A percentile compares a stretch with the other conserved stretches of the same genome.
These are phyloP conservation scores for Drechslerella dactyloides DNA, from an alignment of 2,329 filamentous ascomycete species.

Conservation along the genomic window DNA sequence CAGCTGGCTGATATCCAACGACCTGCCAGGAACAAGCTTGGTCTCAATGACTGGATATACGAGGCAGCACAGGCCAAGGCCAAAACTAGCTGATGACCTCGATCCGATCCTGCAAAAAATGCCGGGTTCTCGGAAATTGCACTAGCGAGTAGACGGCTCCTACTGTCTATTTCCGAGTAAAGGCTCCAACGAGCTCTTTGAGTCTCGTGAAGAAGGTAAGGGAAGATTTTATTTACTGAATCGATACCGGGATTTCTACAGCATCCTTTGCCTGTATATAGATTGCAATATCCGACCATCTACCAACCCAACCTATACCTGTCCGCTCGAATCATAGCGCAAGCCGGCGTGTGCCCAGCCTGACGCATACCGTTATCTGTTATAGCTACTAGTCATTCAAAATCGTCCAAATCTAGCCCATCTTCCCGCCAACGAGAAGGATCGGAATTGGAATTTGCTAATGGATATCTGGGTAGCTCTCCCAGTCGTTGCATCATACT, in stretches of 20 bases:
- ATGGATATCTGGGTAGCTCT: neutral
- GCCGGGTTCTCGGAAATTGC: neutral
- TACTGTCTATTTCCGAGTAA: neutral
- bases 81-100: conserved; percentile 57
- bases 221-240: neutral
- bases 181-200: neutral
- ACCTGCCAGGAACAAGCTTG: conserved; percentile 73
- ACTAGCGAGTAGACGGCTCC: neutral
- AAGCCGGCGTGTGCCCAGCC: too few species aligned
- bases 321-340: too few species aligned
- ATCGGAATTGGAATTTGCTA: neutral
- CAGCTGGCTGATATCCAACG: conserved; percentile 27
- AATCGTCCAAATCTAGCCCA: conserved; percentile 34
- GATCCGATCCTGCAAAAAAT: conserved; percentile 52
- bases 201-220: neutral
- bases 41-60: conserved; percentile 96
- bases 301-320: too few species aligned
- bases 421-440: conserved; percentile 13
- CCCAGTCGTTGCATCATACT: too few species aligned
- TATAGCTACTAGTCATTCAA: too few species aligned
- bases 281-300: neutral
- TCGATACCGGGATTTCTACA: neutral
- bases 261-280: conserved; percentile 2
- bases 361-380: too few species aligned
- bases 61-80: conserved; percentile 76